Evolutionary conservation across 192 early-diverging fungal species (phyloP).

Genomic region (Rhizophagus prolifer): DNA sequence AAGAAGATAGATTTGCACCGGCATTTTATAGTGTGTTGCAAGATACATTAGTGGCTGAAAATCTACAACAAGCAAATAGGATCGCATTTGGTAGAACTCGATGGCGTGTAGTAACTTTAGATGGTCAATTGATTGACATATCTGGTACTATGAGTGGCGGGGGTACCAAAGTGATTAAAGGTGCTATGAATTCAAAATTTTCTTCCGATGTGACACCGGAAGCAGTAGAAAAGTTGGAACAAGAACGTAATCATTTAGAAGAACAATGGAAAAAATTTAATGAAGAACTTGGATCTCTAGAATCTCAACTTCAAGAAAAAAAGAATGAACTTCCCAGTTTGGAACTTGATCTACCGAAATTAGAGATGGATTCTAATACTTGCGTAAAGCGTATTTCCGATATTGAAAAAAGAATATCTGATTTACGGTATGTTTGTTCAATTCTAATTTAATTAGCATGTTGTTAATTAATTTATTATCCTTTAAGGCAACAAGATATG

Average conservation of each 20-base stretch:
- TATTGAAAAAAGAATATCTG: constrained; percentile 62
- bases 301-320: constrained; percentile 48
- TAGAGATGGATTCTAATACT: constrained; percentile 73
- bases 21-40: constrained; percentile 86
- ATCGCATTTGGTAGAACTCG: constrained; percentile 83
- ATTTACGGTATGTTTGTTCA: constrained; percentile 45
- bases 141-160: constrained; percentile 95
- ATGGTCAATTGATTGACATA: constrained; percentile 87
- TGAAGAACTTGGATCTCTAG: constrained; percentile 40
- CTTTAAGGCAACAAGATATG: constrained; percentile 43
- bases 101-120: constrained; percentile 93
- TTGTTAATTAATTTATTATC: neutral
- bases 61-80: constrained; percentile 81
- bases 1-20: constrained; percentile 66
- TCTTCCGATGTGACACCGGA: constrained; percentile 55
- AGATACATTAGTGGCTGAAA: constrained; percentile 84
- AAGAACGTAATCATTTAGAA: constrained; percentile 61
- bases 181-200: constrained; percentile 87
- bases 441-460: too few species aligned
- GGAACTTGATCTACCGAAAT: constrained; percentile 63
- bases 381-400: constrained; percentile 66
- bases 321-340: constrained; percentile 56
- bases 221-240: constrained; percentile 55
- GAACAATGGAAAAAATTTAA: constrained; percentile 47
- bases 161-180: constrained; percentile 68